Evolutionary conservation across 768 basidiomycete species (phyloP).

Genomic region (Phanerochaete sordida): DNA sequence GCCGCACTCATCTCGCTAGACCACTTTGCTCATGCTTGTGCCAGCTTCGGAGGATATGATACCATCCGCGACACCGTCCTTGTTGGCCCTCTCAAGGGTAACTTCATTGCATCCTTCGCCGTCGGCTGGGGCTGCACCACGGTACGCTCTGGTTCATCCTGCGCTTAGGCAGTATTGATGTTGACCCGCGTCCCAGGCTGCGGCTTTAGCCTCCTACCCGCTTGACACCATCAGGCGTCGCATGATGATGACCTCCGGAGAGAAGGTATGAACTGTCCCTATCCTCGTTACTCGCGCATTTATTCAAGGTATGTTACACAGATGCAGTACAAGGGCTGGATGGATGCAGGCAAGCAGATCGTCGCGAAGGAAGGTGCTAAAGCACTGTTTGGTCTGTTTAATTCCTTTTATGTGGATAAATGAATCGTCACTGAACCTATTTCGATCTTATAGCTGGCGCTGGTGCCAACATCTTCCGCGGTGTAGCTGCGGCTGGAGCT

Average conservation of each 20-base stretch:
- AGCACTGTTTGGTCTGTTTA: slow-evolving; percentile 35
- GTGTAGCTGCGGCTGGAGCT: slow-evolving; percentile 48
- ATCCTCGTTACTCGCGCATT: not conserved
- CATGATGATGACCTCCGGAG: slow-evolving; percentile 47
- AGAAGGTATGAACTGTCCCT: slow-evolving; percentile 23
- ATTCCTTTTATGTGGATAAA: too few relatives aligned
- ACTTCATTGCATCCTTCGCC: slow-evolving; percentile 38
- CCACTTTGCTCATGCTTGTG: not conserved
- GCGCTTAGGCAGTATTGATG: not conserved
- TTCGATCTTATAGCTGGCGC: slow-evolving; percentile 46
- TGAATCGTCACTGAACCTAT: not conserved
- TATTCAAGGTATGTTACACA: not conserved
- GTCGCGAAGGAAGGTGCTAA: slow-evolving; percentile 36
- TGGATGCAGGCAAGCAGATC: slow-evolving; percentile 38
- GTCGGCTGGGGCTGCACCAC: slow-evolving; percentile 41
- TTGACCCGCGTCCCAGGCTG: slow-evolving; percentile 22
- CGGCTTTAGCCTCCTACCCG: slow-evolving; percentile 37
- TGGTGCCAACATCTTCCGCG: slow-evolving; percentile 54
- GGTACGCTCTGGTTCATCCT: slow-evolving; percentile 16
- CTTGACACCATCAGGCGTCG: slow-evolving; percentile 42
- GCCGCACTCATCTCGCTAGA: not conserved
- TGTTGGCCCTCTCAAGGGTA: slow-evolving; percentile 35
- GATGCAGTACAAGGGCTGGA: slow-evolving; percentile 33
- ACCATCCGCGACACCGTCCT: slow-evolving; percentile 36
- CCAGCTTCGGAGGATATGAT: slow-evolving; percentile 43